Percentiles rank a stretch among this genome's conserved stretches.
Evolutionary conservation across 352 stramenopile species (phyloP).

Genomic region (Pythium utonaiense): DNA sequence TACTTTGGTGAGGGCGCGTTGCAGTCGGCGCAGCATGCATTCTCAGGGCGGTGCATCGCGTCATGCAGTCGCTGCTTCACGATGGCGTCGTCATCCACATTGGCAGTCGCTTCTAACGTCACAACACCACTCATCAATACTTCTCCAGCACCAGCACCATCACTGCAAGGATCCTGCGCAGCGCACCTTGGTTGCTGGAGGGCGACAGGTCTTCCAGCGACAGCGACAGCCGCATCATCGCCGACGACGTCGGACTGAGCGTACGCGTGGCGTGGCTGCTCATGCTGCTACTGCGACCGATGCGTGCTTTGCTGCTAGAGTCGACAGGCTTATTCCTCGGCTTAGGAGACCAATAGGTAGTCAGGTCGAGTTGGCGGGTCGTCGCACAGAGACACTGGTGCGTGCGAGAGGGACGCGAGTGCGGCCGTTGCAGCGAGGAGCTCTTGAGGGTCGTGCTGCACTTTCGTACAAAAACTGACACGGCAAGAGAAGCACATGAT

Average conservation of each 20-base stretch:
- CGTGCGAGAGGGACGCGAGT: background rate
- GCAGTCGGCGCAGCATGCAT: constrained; percentile 66
- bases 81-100: constrained; percentile 24
- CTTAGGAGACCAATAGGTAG: background rate
- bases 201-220: constrained; percentile 8
- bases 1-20: constrained; percentile 57
- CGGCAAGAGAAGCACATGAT: background rate
- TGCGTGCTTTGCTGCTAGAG: background rate
- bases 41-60: constrained; percentile 44
- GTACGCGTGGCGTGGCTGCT: background rate
- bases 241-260: constrained; percentile 8
- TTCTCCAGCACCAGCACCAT: no score
- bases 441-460: constrained; percentile 2
- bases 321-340: background rate
- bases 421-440: background rate
- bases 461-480: constrained; percentile 15
- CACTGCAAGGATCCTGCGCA: background rate
- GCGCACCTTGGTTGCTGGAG: constrained; percentile 13
- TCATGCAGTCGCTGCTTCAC: constrained; percentile 43
- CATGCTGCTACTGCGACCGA: background rate
- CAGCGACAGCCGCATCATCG: constrained; percentile 18
- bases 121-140: no score
- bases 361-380: background rate
- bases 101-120: no score
- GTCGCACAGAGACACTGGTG: background rate